phyloP scores from a whole-genome alignment of 2,329 filamentous ascomycete species.

The Plectosphaerella sp. region DNA sequence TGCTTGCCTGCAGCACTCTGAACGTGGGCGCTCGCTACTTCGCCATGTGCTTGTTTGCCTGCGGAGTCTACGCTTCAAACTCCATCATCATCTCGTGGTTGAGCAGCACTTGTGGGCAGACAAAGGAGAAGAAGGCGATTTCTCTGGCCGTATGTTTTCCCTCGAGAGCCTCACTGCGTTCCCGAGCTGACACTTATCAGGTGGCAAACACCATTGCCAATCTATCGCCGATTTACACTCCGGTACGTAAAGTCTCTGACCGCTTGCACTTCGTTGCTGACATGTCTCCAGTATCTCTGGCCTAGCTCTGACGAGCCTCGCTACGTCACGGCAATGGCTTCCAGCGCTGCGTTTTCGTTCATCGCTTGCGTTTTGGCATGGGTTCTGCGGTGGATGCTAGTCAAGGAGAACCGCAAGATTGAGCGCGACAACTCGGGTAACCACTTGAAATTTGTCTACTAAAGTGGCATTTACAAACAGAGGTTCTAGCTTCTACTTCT shows the following conservation, averaged over 20 bases:
- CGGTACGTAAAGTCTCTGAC: not conserved
- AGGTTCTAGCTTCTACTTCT: too few species aligned
- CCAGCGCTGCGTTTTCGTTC: constrained; percentile 9
- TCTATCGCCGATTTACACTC: constrained; percentile 10
- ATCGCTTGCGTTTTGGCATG: constrained; percentile 17
- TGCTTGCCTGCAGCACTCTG: constrained; percentile 22
- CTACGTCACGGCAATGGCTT: constrained; percentile 31
- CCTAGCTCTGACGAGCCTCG: constrained; percentile 18
- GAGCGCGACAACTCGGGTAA: not conserved
- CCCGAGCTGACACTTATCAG: too few species aligned
- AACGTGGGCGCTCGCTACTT: constrained; percentile 25
- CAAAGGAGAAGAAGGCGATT: constrained; percentile 37
- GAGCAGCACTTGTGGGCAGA: constrained; percentile 32
- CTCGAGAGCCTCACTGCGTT: too few species aligned
- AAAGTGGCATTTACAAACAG: too few species aligned
- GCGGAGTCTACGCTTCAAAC: constrained; percentile 33
- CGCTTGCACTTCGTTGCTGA: not conserved
- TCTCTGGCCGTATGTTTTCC: constrained; percentile 23
- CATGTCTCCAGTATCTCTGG: constrained; percentile 4
- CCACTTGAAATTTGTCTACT: not conserved
- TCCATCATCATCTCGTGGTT: constrained; percentile 38
- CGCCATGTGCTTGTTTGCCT: constrained; percentile 27
- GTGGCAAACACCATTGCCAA: constrained; percentile 11
- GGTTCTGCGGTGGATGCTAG: constrained; percentile 17
- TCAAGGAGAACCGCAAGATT: constrained; percentile 15